Base-by-base conservation (phyloP, 805 yeast genomes). In the Ogataea wickerhamii region DNA sequence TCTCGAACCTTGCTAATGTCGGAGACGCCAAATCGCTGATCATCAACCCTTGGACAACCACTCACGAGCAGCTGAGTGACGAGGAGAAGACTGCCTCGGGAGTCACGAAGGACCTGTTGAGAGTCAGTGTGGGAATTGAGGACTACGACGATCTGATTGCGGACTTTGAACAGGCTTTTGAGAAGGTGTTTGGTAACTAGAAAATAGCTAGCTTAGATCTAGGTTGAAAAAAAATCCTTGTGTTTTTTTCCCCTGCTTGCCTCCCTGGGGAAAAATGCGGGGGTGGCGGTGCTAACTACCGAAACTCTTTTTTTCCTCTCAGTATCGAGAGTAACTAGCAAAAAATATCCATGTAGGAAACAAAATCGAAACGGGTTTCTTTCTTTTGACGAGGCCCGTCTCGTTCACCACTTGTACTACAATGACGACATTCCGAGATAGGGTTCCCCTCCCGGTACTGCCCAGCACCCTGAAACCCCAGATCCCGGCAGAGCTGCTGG, bases 21-120 rank as follows among this genome's bases (percentile, higher is more conserved):
- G 98, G 98, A 60, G 98, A 91, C 58, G 81, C 91, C 35, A 93
- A 91, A 71, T 87, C 98, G 31, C 74, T 91, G 60, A 95, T 91
- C 41, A 91, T 91, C 63, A 89, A 96, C 38, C 98, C 98, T 49
- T 89, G 82, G 74, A 87, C 76, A 66, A 93, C 98, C 28, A 91
- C 98, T 18, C 98, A 91, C 66, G 89, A 87, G 62, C 98, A 93
- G 70, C 74, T 91, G 57, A 64, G 70, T 28, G 87, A 85, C 32
- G 84, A 80, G 48, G 97, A 87, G 70, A 87, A 86, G 67, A 40
- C 66, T 28, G 78, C 82, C 11, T 73, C 94, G 34, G 97, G 97
- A 65, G 97, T 91, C 41, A 76, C 93, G 39, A 80, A 83, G 53
- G 96, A 87, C 49, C 74, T 87, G 57, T 79, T 91, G 53, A 82